Evolutionary conservation across 108 stramenopile species (phyloP), one percentile per base, ranked within the genome.

Genomic region (Chaetoceros tenuissimus): DNA sequence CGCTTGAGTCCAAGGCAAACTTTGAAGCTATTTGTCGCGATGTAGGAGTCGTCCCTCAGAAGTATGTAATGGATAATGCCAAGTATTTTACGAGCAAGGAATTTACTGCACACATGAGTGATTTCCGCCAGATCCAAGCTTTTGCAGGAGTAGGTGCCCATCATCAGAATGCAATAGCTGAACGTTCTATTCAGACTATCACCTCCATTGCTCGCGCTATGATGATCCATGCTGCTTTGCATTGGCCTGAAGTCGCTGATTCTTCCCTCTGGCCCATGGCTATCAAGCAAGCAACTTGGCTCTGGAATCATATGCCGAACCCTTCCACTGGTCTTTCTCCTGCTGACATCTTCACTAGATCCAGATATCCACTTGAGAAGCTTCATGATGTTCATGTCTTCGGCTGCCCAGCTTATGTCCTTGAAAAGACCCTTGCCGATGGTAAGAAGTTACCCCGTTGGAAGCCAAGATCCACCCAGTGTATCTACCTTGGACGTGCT

Each of bases 321-420:
- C n/a, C 55, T 28, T 13, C 17, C 30, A 34, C 31, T 20, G 31
- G 31, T 40, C 34, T 40, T 40, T 31, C 55, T 34, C 19, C 19
- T 31, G 5, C 55, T 31, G 59, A 73, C 30, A 13, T 62, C 13
- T 63, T 62, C 64, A 48, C 59, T 17, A n/a, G 44, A 24, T 24
- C 24, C 16, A 53, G 29, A 1, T 31, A 27, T 10, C 27, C 34
- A 31, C 23, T 24, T 20, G 31, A 50, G 0, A 47, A 65, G 31
- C 45, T 76, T 2, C 50, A 40, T 0, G 60, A 51, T 7, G 2
- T 28, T 13, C 68, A 55, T 55, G 72, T 78, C 0, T 78, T 45
- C 13, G 64, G 71, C 0, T 69, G 71, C 34, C 75, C 71, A 0
- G 54, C 54, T 19, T 76, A 62, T 50, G 75, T 76, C 0, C 62